These are phyloP conservation scores for Kalmanozyma brasiliensis DNA, from an alignment of 1,284 basidiomycete species.

Conservation along the genomic window DNA sequence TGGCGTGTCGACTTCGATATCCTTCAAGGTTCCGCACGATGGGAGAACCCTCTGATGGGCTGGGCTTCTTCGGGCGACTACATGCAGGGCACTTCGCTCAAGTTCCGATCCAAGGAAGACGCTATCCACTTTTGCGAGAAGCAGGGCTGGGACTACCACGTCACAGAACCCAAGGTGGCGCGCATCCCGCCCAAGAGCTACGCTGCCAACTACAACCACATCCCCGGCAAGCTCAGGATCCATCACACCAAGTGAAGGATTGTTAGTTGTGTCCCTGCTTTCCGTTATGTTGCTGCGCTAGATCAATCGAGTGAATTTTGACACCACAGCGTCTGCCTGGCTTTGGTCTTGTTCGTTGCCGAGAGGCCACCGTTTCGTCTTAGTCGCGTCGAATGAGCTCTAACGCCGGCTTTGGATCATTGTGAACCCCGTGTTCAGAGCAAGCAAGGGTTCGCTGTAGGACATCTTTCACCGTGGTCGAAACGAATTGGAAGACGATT, in stretches of 20 bases:
- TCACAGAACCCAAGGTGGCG: slow-evolving; percentile 68
- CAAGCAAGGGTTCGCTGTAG: no score
- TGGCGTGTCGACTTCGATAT: slow-evolving; percentile 98
- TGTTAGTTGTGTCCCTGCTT: not conserved
- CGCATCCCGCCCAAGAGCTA: slow-evolving; percentile 79
- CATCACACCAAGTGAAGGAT: slow-evolving; percentile 86
- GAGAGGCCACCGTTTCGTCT: no score
- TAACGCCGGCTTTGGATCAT: no score
- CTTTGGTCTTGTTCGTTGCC: no score
- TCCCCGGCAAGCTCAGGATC: slow-evolving; percentile 83
- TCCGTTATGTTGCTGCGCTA: no score
- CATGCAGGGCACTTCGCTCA: slow-evolving; percentile 89
- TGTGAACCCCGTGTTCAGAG: no score
- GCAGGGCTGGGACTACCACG: slow-evolving; percentile 68
- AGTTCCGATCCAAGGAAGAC: slow-evolving; percentile 89
- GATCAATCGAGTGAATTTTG: no score
- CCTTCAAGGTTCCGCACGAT: slow-evolving; percentile 85
- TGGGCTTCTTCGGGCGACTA: slow-evolving; percentile 88
- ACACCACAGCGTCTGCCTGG: no score
- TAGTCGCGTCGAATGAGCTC: no score
- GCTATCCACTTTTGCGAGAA: slow-evolving; percentile 83
- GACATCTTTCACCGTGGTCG: no score
- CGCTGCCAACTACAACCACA: slow-evolving; percentile 82
- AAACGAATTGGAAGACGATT: no score
- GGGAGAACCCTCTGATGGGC: slow-evolving; percentile 99